Conservation (phyloP, 116 monocot genomes). For the Cymodocea nodosa region DNA sequence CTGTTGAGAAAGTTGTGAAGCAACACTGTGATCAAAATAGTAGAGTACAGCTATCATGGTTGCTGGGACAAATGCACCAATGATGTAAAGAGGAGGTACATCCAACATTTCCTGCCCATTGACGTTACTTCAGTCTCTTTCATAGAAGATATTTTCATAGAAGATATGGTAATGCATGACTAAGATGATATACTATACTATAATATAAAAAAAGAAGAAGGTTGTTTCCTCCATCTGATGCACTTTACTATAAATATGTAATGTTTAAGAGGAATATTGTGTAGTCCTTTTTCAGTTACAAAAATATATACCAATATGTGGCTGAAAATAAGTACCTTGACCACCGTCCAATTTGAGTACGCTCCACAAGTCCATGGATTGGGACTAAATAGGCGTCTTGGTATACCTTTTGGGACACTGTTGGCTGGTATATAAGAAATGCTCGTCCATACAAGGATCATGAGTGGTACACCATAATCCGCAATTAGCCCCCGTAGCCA, state of each 20-base stretch:
- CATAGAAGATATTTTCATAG: background rate
- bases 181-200: background rate
- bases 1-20: conserved; percentile 87
- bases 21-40: conserved; percentile 89
- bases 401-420: conserved; percentile 57
- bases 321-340: conserved; percentile 23
- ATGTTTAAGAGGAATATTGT: no score
- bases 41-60: conserved; percentile 90
- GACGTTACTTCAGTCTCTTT: conserved; percentile 2
- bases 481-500: conserved; percentile 58
- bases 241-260: no score
- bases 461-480: conserved; percentile 75
- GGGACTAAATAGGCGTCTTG: conserved; percentile 65
- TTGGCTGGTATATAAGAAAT: conserved; percentile 49
- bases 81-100: conserved; percentile 62
- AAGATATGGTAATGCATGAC: background rate
- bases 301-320: background rate
- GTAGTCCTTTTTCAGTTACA: background rate
- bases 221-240: no score
- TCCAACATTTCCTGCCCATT: conserved; percentile 59
- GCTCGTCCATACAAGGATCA: conserved; percentile 73
- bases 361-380: conserved; percentile 84
- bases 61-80: conserved; percentile 84
- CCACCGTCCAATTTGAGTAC: conserved; percentile 68
- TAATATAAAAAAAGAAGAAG: background rate